Conservation (phyloP, 2,329 filamentous ascomycete genomes). For the Fusarium continuum region DNA sequence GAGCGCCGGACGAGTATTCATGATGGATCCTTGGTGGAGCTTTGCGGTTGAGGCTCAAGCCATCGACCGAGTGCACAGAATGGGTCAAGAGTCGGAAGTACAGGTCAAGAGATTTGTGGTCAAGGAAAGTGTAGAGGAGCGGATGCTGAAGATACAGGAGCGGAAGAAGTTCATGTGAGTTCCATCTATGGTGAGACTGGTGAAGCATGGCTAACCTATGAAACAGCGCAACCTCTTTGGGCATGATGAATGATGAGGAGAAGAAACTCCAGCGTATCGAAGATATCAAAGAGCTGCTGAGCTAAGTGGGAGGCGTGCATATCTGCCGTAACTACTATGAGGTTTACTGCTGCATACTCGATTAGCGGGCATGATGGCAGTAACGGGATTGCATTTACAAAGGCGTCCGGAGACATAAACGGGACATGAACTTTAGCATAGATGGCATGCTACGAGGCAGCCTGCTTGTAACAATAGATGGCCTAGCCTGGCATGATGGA, state of each 20-base stretch:
- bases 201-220: constrained; percentile 20
- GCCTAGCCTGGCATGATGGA: constrained; percentile 9
- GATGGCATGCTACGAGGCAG: constrained; percentile 11
- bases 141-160: constrained; percentile 94
- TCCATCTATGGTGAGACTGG: neutral
- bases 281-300: constrained; percentile 91
- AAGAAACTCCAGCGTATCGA: constrained; percentile 90
- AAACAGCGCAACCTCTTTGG: constrained; percentile 84
- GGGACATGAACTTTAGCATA: constrained; percentile 16
- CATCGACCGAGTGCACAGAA: constrained; percentile 95
- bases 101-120: constrained; percentile 89
- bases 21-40: constrained; percentile 99
- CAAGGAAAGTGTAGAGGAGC: constrained; percentile 89
- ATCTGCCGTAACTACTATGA: neutral
- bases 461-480: constrained; percentile 9
- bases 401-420: constrained; percentile 25
- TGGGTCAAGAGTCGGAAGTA: constrained; percentile 91
- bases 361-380: neutral
- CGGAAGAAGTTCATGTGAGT: constrained; percentile 95
- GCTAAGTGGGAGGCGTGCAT: constrained; percentile 50
- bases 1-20: constrained; percentile 86
- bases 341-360: neutral
- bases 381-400: constrained; percentile 10
- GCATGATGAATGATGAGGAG: constrained; percentile 95
- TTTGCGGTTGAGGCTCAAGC: constrained; percentile 97